phyloP scores from a whole-genome alignment of 176 grass and related monocot genomes.

The Luzula sylvatica region DNA sequence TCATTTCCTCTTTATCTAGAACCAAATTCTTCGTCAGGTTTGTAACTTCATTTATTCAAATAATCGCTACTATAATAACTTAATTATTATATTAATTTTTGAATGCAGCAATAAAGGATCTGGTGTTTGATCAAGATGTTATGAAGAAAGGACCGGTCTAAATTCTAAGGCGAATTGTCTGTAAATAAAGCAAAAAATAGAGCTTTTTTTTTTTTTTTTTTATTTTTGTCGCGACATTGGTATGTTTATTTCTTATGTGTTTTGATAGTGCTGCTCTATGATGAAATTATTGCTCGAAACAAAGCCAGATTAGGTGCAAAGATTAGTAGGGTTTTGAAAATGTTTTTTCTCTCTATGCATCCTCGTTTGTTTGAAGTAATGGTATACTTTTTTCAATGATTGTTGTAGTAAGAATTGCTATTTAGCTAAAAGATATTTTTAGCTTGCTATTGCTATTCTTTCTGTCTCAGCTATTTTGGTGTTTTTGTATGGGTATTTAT shows the following conservation, averaged over 20 bases:
- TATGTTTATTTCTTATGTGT: conserved; percentile 21
- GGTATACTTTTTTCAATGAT: conserved; percentile 7
- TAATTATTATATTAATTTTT: background rate
- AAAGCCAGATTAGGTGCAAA: conserved; percentile 3
- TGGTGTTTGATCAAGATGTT: conserved; percentile 3
- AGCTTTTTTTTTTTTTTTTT: too few relatives aligned
- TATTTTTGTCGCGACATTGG: conserved; percentile 17
- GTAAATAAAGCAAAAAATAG: conserved; percentile 19
- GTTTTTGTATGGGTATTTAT: too few relatives aligned
- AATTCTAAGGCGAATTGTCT: background rate
- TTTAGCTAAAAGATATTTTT: too few relatives aligned
- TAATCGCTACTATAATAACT: background rate
- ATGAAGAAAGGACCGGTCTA: background rate
- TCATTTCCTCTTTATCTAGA: conserved; percentile 15
- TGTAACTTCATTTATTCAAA: background rate
- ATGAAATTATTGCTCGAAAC: conserved; percentile 23
- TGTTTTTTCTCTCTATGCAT: conserved; percentile 1
- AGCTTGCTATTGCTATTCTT: too few relatives aligned
- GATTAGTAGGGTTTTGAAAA: background rate
- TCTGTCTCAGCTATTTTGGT: too few relatives aligned
- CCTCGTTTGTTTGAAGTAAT: conserved; percentile 10
- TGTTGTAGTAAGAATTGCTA: too few relatives aligned
- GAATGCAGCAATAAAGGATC: conserved; percentile 6
- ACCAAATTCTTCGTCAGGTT: conserved; percentile 8
- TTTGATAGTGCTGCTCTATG: too few relatives aligned